Conservation (phyloP, 2,329 filamentous ascomycete genomes). For the Geosmithia flava region DNA sequence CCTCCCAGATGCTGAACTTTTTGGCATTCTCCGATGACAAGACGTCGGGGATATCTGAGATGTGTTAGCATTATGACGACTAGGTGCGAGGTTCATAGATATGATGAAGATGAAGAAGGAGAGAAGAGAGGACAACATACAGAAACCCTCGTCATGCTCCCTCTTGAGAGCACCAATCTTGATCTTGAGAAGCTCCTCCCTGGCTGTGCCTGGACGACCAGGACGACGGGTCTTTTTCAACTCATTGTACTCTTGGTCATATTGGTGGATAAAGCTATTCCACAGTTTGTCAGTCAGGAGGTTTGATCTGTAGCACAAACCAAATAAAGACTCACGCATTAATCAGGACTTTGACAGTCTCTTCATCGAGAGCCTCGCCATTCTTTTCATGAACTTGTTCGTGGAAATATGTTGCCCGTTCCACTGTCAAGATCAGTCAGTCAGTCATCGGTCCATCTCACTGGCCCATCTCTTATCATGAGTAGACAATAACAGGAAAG, state of each 20-base stretch:
- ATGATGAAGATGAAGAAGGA: not conserved
- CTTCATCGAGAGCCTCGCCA: slow-evolving; percentile 33
- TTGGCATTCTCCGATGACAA: slow-evolving; percentile 51
- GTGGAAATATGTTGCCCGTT: slow-evolving; percentile 52
- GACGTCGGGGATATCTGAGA: slow-evolving; percentile 62
- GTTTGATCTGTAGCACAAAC: slow-evolving; percentile 2
- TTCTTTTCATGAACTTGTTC: slow-evolving; percentile 42
- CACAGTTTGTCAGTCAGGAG: not conserved
- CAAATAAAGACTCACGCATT: slow-evolving; percentile 34
- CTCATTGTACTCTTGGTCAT: slow-evolving; percentile 56
- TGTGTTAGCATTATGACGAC: not conserved
- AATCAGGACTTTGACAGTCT: slow-evolving; percentile 49
- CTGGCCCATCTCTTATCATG: not conserved
- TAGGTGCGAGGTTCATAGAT: too few species aligned
- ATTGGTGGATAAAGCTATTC: slow-evolving; percentile 44
- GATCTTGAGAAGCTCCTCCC: slow-evolving; percentile 65
- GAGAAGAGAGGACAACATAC: slow-evolving; percentile 28
- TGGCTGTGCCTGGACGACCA: slow-evolving; percentile 65
- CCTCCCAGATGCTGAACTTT: slow-evolving; percentile 64
- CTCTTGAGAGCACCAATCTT: slow-evolving; percentile 59
- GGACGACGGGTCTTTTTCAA: slow-evolving; percentile 60
- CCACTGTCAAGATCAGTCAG: slow-evolving; percentile 10
- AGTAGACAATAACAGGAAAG: not conserved
- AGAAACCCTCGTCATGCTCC: slow-evolving; percentile 76
- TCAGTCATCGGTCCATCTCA: not conserved